These are phyloP conservation scores for Carnegiea gigantea DNA, from an alignment of 179 eudicot species.

Conservation along the genomic window DNA sequence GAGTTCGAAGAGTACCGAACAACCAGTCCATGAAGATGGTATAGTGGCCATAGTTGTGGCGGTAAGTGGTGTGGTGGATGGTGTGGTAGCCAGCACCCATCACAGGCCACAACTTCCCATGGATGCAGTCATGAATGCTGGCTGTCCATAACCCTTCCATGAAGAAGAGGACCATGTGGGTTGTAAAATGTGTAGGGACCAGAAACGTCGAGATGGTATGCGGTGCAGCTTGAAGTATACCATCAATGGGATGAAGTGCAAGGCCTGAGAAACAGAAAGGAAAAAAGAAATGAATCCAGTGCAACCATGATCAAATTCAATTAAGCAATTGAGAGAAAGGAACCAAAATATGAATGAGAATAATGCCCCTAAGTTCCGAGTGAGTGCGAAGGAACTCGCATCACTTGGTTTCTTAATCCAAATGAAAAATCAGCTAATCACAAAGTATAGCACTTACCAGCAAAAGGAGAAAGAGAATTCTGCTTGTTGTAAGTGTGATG, in stretches of 20 bases:
- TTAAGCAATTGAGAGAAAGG: neutral
- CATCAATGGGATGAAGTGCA: constrained; percentile 91
- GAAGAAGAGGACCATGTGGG: constrained; percentile 66
- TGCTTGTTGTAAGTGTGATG: constrained; percentile 97
- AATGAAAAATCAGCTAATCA: neutral
- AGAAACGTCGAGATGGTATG: constrained; percentile 66
- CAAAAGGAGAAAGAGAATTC: constrained; percentile 91
- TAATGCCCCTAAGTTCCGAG: neutral
- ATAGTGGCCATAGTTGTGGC: constrained; percentile 92
- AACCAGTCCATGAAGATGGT: constrained; percentile 95
- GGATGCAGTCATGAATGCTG: constrained; percentile 84
- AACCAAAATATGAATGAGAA: neutral
- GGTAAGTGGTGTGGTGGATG: constrained; percentile 85
- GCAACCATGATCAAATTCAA: neutral
- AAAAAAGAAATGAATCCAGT: neutral
- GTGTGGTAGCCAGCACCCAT: constrained; percentile 99
- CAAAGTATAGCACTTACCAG: constrained; percentile 50
- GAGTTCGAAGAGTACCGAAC: constrained; percentile 84
- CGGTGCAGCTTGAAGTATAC: constrained; percentile 81
- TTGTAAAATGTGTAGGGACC: constrained; percentile 61
- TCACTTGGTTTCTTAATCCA: neutral
- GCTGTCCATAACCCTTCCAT: constrained; percentile 85
- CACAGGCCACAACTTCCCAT: constrained; percentile 84
- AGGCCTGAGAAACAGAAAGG: constrained; percentile 42
- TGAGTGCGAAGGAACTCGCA: neutral